Base-by-base conservation (phyloP, 148 eudicot genomes). In the Heliosperma pusillum region DNA sequence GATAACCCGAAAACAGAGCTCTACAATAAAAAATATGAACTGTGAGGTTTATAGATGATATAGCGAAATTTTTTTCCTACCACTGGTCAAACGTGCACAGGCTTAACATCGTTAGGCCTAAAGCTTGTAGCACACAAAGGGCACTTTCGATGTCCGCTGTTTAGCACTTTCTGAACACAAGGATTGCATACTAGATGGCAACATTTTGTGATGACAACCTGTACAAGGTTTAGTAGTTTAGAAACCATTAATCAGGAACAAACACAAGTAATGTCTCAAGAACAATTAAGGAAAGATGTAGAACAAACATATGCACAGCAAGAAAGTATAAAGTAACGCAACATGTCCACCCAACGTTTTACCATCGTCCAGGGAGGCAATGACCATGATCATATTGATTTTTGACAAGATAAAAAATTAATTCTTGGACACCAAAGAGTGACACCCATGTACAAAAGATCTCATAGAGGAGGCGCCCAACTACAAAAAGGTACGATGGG, bases 201-300 rank as follows among this genome's bases (percentile, higher is more conserved):
- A 85, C 99, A 96, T 85, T 89, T 96, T 71, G 94, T 86, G 80
- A 96, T 89, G 50, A 92, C 97, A 67, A 92, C 99, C 99, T 96
- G 93, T 74, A 72, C 60, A 84, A 66, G 29, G 53, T 42, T 70
- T 27, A 42, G 59, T 36, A 0, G 42, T 16, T 12, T 2, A 69
- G n/a, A 45, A 27, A 57, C 4, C 12, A 15, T 65, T 33, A 63
- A 44, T 4, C 17, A 36, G 27, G 53, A 74, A 19, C 33, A 26
- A 50, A 22, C 6, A 61, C 15, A 24, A 69, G 16, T 47, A 24
- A 29, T 17, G 70, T 40, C 50, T 36, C 22, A 8, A 66, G 50
- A 20, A 19, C 22, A 19, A 36, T 66, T 4, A 36, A 66, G 1
- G 50, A 33, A 36, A 17, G 47, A 66, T 5, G 25, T 17, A 8